Evolutionary conservation across 1,139 yeast genomes (phyloP), one percentile per base, ranked within the genome.

Genomic region (Yamadazyma blattariae): DNA sequence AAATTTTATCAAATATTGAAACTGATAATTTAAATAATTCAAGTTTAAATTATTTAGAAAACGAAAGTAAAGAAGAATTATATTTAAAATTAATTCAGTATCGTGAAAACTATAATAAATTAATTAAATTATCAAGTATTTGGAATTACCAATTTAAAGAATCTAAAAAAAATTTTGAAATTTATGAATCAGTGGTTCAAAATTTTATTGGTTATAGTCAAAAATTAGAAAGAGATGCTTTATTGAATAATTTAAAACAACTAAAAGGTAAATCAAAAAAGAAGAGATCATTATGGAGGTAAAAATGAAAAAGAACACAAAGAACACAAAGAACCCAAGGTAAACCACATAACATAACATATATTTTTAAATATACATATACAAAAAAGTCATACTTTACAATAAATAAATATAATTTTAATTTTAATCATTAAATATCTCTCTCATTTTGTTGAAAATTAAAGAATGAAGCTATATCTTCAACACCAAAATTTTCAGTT

Each of bases 131-230:
- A 27, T 56, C 73, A 29, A 66, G 74, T 29, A 59, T 69, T 21
- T 80, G 83, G 84, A 66, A 62, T 26, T 56, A 67, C 38, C 67
- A 70, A 47, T 57, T 63, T 36, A 51, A 55, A 32, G 71, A 61
- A 22, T 63, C 71, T 11, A 61, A 63, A 39, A 68, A 67, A 35
- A 82, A 81, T 48, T 76, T 78, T 46, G 77, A 75, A 35, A 77
- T 82, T 11, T 81, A 79, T 50, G 89, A 82, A 50, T 67, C 78
- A 5, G 87, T 82, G 43, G 84, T 82, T 25, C 88, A 82, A 53
- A 79, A 79, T 44, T 61, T 81, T 44, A 80, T 82, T 25, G 90
- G 85, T 15, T 80, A 82, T 53, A 79, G 84, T 22, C 89, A 82
- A 49, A 70, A 71, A 45, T 47, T 74, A 28, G 65, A 71, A 44